Evolutionary conservation across 78 protist species (phyloP).

Genomic region (Cavenderia fasciculata): DNA sequence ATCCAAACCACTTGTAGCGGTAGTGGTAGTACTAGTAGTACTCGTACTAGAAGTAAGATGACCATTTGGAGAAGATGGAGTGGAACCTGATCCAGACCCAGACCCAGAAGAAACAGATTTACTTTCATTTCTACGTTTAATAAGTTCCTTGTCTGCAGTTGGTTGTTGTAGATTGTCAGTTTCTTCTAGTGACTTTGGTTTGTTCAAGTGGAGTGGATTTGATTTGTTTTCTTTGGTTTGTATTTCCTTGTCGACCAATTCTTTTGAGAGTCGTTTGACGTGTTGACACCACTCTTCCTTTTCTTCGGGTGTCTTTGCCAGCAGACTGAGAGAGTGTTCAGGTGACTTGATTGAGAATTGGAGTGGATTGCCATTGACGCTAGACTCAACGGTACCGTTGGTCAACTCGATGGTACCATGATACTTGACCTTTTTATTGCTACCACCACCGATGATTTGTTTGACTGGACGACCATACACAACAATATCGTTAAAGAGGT

Average conservation of each 20-base stretch:
- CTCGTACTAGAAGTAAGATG: not conserved
- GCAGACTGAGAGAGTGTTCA: not conserved
- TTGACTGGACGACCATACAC: conserved; percentile 50
- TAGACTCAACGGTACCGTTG: not conserved
- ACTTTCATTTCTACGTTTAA: conserved; percentile 28
- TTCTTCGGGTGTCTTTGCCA: conserved; percentile 1
- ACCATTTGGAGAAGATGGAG: not conserved
- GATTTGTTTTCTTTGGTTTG: conserved; percentile 7
- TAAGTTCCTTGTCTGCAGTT: conserved; percentile 19
- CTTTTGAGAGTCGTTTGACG: not conserved
- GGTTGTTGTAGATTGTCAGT: not conserved
- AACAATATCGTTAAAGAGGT: conserved; percentile 33
- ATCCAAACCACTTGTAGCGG: not conserved
- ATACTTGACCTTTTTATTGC: conserved; percentile 29
- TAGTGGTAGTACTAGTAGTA: not conserved
- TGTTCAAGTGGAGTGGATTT: not conserved
- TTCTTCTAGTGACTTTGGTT: not conserved
- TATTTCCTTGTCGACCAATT: conserved; percentile 10
- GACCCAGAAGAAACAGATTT: not conserved
- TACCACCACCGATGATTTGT: not conserved
- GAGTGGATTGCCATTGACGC: not conserved
- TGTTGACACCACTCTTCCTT: not conserved
- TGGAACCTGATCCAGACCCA: not conserved
- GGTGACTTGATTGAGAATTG: not conserved
- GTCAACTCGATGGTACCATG: conserved; percentile 22